Conservation (phyloP, 225 moss, liverwort and hornwort genomes). For the Marchantia paleacea region DNA sequence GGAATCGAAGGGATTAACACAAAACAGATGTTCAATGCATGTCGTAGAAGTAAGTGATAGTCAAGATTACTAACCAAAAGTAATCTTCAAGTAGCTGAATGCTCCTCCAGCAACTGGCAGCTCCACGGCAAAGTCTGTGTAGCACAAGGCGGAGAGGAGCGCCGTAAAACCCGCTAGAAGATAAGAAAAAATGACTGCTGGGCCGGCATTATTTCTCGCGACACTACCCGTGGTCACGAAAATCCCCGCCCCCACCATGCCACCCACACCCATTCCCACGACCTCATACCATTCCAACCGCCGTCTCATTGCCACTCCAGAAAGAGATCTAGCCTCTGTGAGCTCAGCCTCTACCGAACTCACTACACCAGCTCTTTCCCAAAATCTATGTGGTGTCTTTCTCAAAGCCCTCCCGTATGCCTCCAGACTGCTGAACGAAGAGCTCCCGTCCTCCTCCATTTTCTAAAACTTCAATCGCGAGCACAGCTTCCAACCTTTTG, state of each 20-base stretch:
- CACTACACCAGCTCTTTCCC: slow-evolving; percentile 31
- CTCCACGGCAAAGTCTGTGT: slow-evolving; percentile 92
- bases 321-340: slow-evolving; percentile 46
- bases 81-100: slow-evolving; percentile 86
- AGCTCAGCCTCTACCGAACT: slow-evolving; percentile 39
- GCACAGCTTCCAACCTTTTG: background rate
- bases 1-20: no score
- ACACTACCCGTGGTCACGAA: slow-evolving; percentile 87
- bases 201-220: slow-evolving; percentile 67
- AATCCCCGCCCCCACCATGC: slow-evolving; percentile 92
- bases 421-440: slow-evolving; percentile 29
- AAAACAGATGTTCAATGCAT: background rate
- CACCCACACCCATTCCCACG: slow-evolving; percentile 83
- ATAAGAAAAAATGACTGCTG: slow-evolving; percentile 76
- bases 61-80: slow-evolving; percentile 53
- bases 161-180: slow-evolving; percentile 82
- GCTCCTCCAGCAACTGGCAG: slow-evolving; percentile 94
- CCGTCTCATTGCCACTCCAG: slow-evolving; percentile 69
- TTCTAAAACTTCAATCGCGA: background rate
- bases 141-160: slow-evolving; percentile 83
- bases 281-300: slow-evolving; percentile 91
- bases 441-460: slow-evolving; percentile 23
- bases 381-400: slow-evolving; percentile 32
- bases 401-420: slow-evolving; percentile 32
- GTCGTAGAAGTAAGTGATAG: background rate